These are phyloP conservation scores for Odonthalia washingtoniensis DNA, from an alignment of 31 red algal genomes.

Conservation along the genomic window DNA sequence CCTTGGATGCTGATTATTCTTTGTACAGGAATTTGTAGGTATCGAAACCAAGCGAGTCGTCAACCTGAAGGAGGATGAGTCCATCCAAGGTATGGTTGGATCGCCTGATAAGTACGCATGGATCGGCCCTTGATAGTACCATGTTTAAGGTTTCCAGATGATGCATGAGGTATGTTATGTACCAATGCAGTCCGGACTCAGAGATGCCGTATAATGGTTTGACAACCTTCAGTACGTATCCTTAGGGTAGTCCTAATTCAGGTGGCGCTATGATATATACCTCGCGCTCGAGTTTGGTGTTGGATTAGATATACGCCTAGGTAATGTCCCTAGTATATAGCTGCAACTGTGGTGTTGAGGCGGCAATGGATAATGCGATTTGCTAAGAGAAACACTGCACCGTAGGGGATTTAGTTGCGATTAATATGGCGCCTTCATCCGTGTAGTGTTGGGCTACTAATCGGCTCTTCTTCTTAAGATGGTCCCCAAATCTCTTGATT, in stretches of 20 bases:
- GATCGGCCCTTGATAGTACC: neutral
- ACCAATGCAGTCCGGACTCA: constrained; percentile 12
- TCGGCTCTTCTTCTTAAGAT: too few relatives aligned
- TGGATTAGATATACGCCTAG: too few relatives aligned
- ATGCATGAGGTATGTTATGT: neutral
- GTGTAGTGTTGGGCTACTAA: too few relatives aligned
- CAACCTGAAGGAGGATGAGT: constrained; percentile 10
- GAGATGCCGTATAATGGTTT: constrained; percentile 16
- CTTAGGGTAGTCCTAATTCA: neutral
- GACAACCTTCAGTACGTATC: neutral
- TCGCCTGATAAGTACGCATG: neutral
- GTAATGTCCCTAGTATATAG: too few relatives aligned
- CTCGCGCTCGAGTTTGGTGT: neutral
- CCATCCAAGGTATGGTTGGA: neutral
- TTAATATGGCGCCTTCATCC: too few relatives aligned
- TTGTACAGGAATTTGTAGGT: neutral
- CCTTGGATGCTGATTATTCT: neutral
- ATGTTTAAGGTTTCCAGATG: neutral
- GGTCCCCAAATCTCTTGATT: too few relatives aligned
- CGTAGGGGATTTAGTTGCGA: too few relatives aligned
- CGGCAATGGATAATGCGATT: too few relatives aligned
- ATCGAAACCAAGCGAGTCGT: neutral
- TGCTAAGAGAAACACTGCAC: too few relatives aligned
- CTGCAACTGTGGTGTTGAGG: too few relatives aligned
- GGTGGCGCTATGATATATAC: too few relatives aligned